These are phyloP conservation scores for Pythium monospermum DNA, from an alignment of 352 stramenopile species.

Conservation along the genomic window DNA sequence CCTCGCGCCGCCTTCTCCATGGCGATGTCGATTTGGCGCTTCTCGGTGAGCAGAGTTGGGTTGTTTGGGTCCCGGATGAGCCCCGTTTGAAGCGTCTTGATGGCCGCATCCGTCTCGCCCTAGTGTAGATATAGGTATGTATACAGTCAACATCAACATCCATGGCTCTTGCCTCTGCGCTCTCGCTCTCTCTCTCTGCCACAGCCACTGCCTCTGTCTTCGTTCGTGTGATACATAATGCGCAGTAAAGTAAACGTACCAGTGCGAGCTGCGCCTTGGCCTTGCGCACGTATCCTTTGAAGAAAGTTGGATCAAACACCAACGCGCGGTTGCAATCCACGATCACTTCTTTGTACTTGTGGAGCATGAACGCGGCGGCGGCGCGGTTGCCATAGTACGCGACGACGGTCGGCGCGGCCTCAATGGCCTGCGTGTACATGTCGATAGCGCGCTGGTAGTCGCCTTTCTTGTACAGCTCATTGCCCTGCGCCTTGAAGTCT, in stretches of 20 bases:
- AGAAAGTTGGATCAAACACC: conserved; percentile 84
- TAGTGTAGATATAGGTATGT: conserved; percentile 20
- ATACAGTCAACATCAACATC: no score
- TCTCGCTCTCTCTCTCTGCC: no score
- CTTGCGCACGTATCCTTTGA: conserved; percentile 90
- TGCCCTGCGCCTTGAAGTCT: conserved; percentile 84
- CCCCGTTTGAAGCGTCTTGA: conserved; percentile 75
- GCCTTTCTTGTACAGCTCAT: conserved; percentile 90
- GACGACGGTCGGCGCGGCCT: conserved; percentile 74
- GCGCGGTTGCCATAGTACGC: conserved; percentile 90
- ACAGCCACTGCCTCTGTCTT: no score
- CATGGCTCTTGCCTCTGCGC: no score
- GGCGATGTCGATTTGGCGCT: conserved; percentile 75
- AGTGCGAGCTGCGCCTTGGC: conserved; percentile 81
- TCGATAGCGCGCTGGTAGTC: conserved; percentile 88
- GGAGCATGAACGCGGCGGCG: conserved; percentile 88
- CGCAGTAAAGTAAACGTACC: conserved; percentile 31
- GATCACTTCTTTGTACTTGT: conserved; percentile 86
- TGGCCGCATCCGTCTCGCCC: conserved; percentile 59
- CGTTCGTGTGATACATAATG: no score
- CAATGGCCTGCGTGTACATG: conserved; percentile 90
- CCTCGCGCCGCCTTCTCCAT: conserved; percentile 72
- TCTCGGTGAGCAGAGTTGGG: conserved; percentile 63
- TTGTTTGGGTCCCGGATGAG: conserved; percentile 79
- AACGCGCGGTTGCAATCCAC: conserved; percentile 89